Evolutionary conservation across 2,329 filamentous ascomycete species (phyloP).

Genomic region (Calonectria hawksworthii): DNA sequence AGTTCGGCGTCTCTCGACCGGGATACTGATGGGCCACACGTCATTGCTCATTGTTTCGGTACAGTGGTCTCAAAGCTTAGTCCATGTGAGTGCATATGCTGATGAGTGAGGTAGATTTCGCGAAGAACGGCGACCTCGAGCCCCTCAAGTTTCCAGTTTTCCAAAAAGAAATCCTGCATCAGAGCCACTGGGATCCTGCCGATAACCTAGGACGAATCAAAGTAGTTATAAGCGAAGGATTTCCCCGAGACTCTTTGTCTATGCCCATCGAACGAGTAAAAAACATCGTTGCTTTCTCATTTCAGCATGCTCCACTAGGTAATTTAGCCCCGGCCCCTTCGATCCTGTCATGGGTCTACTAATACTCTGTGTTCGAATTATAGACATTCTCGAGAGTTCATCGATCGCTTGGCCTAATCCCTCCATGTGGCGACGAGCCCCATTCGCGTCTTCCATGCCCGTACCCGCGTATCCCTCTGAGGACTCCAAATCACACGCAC

Average conservation of each 20-base stretch:
- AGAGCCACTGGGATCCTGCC: conserved; percentile 78
- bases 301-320: conserved; percentile 88
- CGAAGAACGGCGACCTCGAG: conserved; percentile 70
- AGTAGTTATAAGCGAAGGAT: conserved; percentile 81
- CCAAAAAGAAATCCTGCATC: conserved; percentile 76
- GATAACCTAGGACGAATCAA: conserved; percentile 83
- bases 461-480: conserved; percentile 59
- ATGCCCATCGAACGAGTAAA: conserved; percentile 76
- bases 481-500: conserved; percentile 70
- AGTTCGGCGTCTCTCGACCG: conserved; percentile 70
- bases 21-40: conserved; percentile 64
- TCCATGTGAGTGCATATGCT: not conserved
- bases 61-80: conserved; percentile 14
- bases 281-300: conserved; percentile 83
- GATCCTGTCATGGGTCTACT: not conserved
- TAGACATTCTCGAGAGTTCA: conserved; percentile 78
- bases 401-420: conserved; percentile 86
- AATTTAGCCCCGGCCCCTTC: conserved; percentile 43
- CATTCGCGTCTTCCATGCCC: conserved; percentile 57
- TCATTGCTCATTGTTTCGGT: conserved; percentile 63
- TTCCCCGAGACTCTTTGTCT: conserved; percentile 66
- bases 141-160: conserved; percentile 81
- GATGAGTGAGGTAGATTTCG: conserved; percentile 56
- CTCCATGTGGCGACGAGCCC: conserved; percentile 73
- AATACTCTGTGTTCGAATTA: not conserved